These are phyloP conservation scores for Pistacia integerrima DNA, from an alignment of 345 rosid genomes.

Conservation along the genomic window DNA sequence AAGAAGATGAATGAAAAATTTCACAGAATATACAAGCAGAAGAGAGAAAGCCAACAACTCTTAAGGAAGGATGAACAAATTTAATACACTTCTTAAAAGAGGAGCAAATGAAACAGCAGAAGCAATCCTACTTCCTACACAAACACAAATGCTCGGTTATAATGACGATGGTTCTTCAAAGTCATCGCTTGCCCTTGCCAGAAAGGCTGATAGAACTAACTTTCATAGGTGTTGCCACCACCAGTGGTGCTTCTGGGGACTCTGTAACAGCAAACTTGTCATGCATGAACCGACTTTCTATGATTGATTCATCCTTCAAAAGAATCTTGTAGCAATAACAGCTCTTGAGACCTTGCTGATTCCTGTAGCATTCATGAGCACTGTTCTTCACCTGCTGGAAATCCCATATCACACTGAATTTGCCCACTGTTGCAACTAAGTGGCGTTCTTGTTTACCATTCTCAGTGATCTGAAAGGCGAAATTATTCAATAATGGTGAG, in stretches of 20 bases:
- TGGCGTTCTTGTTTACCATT: conserved; percentile 92
- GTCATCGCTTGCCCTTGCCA: conserved; percentile 60
- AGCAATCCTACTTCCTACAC: conserved; percentile 18
- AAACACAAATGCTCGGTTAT: neutral
- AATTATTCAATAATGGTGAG: conserved; percentile 1
- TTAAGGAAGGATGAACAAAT: neutral
- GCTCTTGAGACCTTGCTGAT: conserved; percentile 95
- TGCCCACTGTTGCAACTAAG: conserved; percentile 88
- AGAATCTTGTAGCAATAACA: conserved; percentile 93
- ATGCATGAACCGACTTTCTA: conserved; percentile 95
- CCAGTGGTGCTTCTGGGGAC: conserved; percentile 94
- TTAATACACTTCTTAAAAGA: neutral
- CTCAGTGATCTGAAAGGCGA: conserved; percentile 72
- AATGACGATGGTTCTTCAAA: too few relatives aligned
- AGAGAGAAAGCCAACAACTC: neutral
- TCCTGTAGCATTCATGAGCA: conserved; percentile 74
- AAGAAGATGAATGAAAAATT: neutral
- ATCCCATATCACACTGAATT: conserved; percentile 97
- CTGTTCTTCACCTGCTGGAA: conserved; percentile 95
- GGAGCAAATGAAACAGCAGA: neutral
- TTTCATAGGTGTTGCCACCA: conserved; percentile 93
- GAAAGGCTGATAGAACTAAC: conserved; percentile 95
- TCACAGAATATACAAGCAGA: neutral
- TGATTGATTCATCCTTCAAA: conserved; percentile 89
- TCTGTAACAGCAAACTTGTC: conserved; percentile 67